phyloP scores from a whole-genome alignment of 495 filamentous ascomycete genomes.

The Usnea hakonensis region DNA sequence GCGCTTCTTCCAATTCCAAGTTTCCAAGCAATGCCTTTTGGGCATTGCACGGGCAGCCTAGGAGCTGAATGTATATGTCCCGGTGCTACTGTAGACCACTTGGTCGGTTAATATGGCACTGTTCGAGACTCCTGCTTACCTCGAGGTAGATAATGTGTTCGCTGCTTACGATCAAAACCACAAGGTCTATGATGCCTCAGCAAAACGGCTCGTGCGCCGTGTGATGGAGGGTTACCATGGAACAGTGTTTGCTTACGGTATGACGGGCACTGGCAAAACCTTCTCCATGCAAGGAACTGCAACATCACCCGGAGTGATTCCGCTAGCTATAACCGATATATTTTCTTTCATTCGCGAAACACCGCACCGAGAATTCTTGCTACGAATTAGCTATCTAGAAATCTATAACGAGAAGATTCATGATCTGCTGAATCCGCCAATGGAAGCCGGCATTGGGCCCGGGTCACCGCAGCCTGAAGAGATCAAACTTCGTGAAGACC shows the following conservation, averaged over 20 bases:
- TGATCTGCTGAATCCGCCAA: slow-evolving; percentile 74
- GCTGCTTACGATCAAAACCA: slow-evolving; percentile 85
- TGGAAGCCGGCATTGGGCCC: slow-evolving; percentile 39
- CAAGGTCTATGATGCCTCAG: slow-evolving; percentile 84
- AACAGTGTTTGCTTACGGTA: slow-evolving; percentile 97
- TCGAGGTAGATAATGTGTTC: slow-evolving; percentile 80
- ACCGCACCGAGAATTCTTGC: slow-evolving; percentile 84
- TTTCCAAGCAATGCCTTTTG: neutral
- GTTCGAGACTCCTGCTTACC: slow-evolving; percentile 1
- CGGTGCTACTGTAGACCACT: neutral
- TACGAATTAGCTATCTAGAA: slow-evolving; percentile 95
- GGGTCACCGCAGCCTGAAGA: slow-evolving; percentile 60
- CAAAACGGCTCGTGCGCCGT: slow-evolving; percentile 86
- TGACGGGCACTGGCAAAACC: slow-evolving; percentile 98
- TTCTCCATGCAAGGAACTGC: slow-evolving; percentile 99
- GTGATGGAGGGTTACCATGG: slow-evolving; percentile 99
- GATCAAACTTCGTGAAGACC: slow-evolving; percentile 93
- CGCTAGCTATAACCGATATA: slow-evolving; percentile 94
- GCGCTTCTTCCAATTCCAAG: neutral
- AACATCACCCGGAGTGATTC: slow-evolving; percentile 93
- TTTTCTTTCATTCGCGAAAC: slow-evolving; percentile 98
- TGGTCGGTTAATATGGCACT: neutral
- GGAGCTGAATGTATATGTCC: neutral
- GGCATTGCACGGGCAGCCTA: neutral
- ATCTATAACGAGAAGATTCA: slow-evolving; percentile 99